These are phyloP conservation scores for Phytopythium oedochilum DNA, from an alignment of 352 stramenopile species.

Conservation along the genomic window DNA sequence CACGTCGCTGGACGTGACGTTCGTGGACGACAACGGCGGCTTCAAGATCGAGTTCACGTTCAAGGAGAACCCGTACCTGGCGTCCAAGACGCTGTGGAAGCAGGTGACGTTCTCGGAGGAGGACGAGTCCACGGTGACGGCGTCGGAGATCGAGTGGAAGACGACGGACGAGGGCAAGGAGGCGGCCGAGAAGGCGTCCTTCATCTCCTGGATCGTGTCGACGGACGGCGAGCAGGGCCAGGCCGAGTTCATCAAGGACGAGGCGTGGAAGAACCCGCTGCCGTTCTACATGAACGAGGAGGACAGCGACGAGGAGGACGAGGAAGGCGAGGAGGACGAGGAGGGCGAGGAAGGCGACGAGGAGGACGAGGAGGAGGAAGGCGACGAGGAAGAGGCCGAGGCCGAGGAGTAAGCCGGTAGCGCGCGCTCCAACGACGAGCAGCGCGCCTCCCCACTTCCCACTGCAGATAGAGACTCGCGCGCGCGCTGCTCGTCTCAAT, in stretches of 20 bases:
- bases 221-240: conserved; percentile 53
- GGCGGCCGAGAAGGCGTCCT: conserved; percentile 32
- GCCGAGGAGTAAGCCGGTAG: conserved; percentile 28
- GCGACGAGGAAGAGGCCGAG: conserved; percentile 17
- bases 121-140: conserved; percentile 48
- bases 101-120: conserved; percentile 68
- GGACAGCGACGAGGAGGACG: conserved; percentile 39
- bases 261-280: conserved; percentile 72
- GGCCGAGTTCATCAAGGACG: conserved; percentile 77
- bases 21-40: conserved; percentile 54
- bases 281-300: conserved; percentile 41
- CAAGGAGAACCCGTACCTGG: conserved; percentile 65
- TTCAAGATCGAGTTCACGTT: conserved; percentile 76
- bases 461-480: neutral
- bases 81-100: conserved; percentile 53
- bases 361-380: conserved; percentile 29
- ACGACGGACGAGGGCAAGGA: conserved; percentile 48
- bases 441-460: conserved; percentile 1
- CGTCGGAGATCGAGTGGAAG: conserved; percentile 58
- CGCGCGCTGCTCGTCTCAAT: conserved; percentile 9
- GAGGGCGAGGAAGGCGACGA: conserved; percentile 30
- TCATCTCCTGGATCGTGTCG: conserved; percentile 62
- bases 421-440: neutral
- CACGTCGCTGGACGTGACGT: conserved; percentile 53
- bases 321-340: conserved; percentile 26